Conservation (phyloP, 169 alveolate species). For the Theileria sp. region DNA sequence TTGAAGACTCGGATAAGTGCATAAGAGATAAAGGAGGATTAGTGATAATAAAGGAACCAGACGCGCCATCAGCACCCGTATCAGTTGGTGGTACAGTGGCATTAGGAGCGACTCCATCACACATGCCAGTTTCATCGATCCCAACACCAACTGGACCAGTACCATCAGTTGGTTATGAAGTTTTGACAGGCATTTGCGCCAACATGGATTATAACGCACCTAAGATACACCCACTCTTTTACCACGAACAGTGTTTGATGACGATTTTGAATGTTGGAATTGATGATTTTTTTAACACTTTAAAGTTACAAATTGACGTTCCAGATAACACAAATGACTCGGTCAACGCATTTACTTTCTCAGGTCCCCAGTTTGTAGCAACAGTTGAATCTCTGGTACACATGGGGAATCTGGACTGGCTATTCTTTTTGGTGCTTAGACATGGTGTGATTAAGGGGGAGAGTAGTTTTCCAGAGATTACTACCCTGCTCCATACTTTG, state of each 20-base stretch:
- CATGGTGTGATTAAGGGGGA: conserved; percentile 69
- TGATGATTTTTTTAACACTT: conserved; percentile 47
- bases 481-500: conserved; percentile 61
- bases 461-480: conserved; percentile 70
- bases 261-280: conserved; percentile 29
- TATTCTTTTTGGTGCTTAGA: conserved; percentile 66
- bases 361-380: conserved; percentile 56
- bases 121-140: neutral
- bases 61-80: neutral
- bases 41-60: conserved; percentile 15
- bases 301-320: conserved; percentile 32
- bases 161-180: neutral
- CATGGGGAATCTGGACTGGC: conserved; percentile 67
- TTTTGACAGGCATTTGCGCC: conserved; percentile 1
- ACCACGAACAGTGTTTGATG: conserved; percentile 52
- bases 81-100: neutral
- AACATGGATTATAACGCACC: conserved; percentile 25
- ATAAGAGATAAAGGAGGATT: conserved; percentile 29
- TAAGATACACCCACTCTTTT: conserved; percentile 23
- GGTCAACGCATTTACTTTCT: conserved; percentile 57
- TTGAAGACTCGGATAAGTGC: conserved; percentile 22
- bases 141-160: conserved; percentile 8
- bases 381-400: conserved; percentile 68
- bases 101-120: neutral
- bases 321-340: conserved; percentile 64